Percentiles rank a stretch among this genome's conserved stretches.
Evolutionary conservation across 164 flowering plant species (phyloP).

Genomic region (Tetrastigma voinierianum): DNA sequence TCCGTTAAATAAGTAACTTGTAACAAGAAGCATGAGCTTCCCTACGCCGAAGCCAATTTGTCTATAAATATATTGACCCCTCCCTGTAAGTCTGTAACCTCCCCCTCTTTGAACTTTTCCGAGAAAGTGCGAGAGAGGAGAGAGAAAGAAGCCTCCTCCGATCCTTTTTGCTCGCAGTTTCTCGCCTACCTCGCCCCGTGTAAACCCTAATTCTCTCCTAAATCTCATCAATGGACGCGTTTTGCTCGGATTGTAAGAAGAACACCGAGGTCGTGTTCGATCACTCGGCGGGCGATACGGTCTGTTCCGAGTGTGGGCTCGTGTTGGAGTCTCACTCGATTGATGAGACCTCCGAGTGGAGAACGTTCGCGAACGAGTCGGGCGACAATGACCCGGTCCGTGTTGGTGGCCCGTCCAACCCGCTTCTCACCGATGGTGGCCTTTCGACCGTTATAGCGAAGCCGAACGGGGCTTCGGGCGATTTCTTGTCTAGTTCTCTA

Average conservation of each 20-base stretch:
- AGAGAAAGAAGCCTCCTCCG: background rate
- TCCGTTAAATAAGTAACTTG: background rate
- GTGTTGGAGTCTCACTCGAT: slow-evolving; percentile 14
- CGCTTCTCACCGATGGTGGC: background rate
- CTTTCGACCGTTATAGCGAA: slow-evolving; percentile 5
- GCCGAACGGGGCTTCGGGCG: background rate
- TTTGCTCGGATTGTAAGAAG: slow-evolving; percentile 25
- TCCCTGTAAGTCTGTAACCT: too few relatives aligned
- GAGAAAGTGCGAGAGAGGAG: background rate
- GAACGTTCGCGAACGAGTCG: slow-evolving; percentile 11
- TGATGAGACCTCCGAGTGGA: slow-evolving; percentile 18
- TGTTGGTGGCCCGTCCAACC: slow-evolving; percentile 11
- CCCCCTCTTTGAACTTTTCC: background rate
- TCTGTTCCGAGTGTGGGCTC: slow-evolving; percentile 13
- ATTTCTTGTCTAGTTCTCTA: slow-evolving; percentile 12
- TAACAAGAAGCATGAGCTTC: background rate
- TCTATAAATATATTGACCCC: background rate
- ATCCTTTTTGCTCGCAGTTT: background rate
- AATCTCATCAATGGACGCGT: slow-evolving; percentile 32
- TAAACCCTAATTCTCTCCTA: background rate
- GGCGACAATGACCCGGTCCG: slow-evolving; percentile 13
- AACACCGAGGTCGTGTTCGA: slow-evolving; percentile 10
- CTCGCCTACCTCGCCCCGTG: background rate
- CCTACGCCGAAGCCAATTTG: background rate
- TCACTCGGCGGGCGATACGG: slow-evolving; percentile 12